phyloP scores from a whole-genome alignment of 2,329 filamentous ascomycete genomes.

The Scleromitrula shiraiana region DNA sequence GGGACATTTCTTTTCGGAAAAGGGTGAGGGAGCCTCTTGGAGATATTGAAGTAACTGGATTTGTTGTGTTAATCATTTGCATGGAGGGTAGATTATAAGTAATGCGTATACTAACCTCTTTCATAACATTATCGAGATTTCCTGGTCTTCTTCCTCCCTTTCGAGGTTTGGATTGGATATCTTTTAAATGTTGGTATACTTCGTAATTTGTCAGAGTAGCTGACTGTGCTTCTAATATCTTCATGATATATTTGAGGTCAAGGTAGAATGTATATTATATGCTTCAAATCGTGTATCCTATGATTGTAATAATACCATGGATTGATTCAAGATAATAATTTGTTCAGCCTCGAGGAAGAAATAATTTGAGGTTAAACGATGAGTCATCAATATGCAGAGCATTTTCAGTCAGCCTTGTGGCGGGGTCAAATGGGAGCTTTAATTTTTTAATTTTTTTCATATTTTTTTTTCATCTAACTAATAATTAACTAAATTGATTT shows the following conservation, averaged over 20 bases:
- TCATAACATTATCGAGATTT: conserved; percentile 41
- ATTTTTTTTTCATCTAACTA: too few relatives aligned
- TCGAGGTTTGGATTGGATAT: conserved; percentile 36
- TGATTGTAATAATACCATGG: neutral
- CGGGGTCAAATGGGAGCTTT: neutral
- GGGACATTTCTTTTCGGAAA: conserved; percentile 32
- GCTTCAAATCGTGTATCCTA: neutral
- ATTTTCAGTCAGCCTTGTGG: conserved; percentile 6
- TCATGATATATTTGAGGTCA: conserved; percentile 34
- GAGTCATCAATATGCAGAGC: conserved; percentile 1
- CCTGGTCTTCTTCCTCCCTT: conserved; percentile 9
- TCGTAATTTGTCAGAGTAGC: conserved; percentile 66
- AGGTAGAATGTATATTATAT: neutral
- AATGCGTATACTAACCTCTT: conserved; percentile 45
- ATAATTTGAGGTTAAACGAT: neutral
- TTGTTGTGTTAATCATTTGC: neutral
- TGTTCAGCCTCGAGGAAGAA: conserved; percentile 12
- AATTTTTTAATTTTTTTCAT: too few relatives aligned
- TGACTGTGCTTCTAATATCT: conserved; percentile 64
- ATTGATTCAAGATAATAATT: too few relatives aligned
- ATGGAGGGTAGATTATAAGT: neutral
- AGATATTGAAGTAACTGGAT: conserved; percentile 54
- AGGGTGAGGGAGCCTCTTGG: conserved; percentile 44
- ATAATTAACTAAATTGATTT: conserved; percentile 6
- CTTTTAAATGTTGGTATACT: conserved; percentile 57